phyloP scores from a whole-genome alignment of 306 rosid genomes.

The Cicer cuneatum region DNA sequence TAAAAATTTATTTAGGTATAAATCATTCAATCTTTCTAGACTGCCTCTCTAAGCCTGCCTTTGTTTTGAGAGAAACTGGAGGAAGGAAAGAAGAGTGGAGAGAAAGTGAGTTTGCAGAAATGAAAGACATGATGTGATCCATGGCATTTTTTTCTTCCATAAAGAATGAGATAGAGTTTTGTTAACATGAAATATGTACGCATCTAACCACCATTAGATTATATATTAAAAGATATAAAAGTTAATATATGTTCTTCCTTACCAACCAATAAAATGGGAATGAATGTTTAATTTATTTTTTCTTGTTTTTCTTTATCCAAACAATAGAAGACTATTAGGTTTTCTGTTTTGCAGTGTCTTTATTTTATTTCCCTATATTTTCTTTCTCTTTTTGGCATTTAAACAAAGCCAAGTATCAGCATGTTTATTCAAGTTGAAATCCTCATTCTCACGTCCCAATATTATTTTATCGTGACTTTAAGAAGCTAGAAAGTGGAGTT shows the following conservation, averaged over 20 bases:
- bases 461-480: not conserved
- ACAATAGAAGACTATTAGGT: not conserved
- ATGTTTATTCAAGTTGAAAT: not conserved
- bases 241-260: not conserved
- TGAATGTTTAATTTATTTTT: not conserved
- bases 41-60: slow-evolving; percentile 27
- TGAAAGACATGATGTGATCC: slow-evolving; percentile 4
- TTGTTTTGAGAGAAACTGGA: not conserved
- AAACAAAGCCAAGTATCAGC: slow-evolving; percentile 12
- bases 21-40: slow-evolving; percentile 32
- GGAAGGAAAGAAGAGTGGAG: not conserved
- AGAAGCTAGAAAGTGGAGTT: not conserved
- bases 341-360: not conserved
- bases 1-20: slow-evolving; percentile 25
- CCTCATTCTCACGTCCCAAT: not conserved
- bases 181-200: not conserved
- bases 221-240: not conserved
- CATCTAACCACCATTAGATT: slow-evolving; percentile 14
- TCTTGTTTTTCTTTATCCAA: not conserved
- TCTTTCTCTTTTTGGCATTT: not conserved
- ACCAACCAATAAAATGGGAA: slow-evolving; percentile 6
- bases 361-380: not conserved
- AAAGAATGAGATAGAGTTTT: not conserved
- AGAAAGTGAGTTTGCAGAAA: not conserved
- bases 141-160: not conserved